phyloP scores from a whole-genome alignment of 257 asterid species.

The Datura wrightii region DNA sequence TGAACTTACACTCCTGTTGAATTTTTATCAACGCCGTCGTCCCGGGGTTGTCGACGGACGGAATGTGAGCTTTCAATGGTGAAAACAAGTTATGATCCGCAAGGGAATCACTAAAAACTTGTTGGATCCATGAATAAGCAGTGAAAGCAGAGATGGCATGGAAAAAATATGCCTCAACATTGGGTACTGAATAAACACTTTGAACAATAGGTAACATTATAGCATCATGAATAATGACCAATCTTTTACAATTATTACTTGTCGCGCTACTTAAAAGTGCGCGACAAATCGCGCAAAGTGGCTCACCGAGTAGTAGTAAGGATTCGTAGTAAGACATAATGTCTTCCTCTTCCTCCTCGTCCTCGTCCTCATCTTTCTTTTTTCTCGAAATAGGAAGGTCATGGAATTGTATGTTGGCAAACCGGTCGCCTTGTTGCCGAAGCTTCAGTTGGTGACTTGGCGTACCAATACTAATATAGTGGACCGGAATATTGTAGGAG shows the following conservation, averaged over 20 bases:
- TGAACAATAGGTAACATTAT: background rate
- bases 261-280: background rate
- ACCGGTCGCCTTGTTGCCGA: background rate
- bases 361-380: background rate
- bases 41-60: background rate
- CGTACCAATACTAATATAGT: background rate
- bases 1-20: background rate
- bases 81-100: background rate
- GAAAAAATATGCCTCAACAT: background rate
- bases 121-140: background rate
- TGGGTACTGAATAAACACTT: background rate
- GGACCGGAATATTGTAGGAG: background rate
- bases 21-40: background rate
- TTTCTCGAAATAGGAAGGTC: background rate
- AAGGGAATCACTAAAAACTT: background rate
- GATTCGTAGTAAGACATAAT: background rate
- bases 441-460: background rate
- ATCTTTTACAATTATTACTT: background rate
- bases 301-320: background rate
- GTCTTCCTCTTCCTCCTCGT: background rate
- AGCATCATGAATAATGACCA: background rate
- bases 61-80: background rate
- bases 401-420: background rate
- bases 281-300: background rate
- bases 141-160: slow-evolving; percentile 18